Base-by-base conservation (phyloP, 495 filamentous ascomycete genomes). In the Darksidea phi region DNA sequence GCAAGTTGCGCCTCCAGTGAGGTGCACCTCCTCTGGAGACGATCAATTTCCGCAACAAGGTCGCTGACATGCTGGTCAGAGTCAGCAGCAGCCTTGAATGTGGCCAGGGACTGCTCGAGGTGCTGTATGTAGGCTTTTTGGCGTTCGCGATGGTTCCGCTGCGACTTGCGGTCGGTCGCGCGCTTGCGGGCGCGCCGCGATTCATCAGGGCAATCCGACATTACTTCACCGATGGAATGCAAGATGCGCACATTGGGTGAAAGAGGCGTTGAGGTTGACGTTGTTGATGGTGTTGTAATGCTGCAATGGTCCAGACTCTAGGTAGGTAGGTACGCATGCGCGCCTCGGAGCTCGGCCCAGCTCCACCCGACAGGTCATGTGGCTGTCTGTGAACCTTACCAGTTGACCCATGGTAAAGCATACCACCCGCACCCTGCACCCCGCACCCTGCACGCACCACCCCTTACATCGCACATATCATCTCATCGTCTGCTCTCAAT, bases 141-240 rank as follows among this genome's bases (percentile, higher is more conserved):
- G 13, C 43, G 43, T 47, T 47, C 43, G 20, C 43, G 43, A 47
- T 47, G 43, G 20, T 47, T 47, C 13, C 43, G 43, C 43, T 47
- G 43, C 13, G 13, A n/a, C 43, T 47, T 47, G 12, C 43, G 43
- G 20, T 47, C 43, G 13, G 43, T 47, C 8, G 43, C 43, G 13
- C 43, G 43, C 43, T 47, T 47, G 12, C 43, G 12, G 13, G 12
- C 43, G 20, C 43, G 43, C 43, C 43, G 43, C 43, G 43, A 47
- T n/a, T 47, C 43, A n/a, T 6, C 20, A 47, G 6, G 12, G 18
- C 13, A 47, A 23, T n/a, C 20, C 43, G 20, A n/a, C 12, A n/a
- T 23, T 47, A 17, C 43, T 8, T n/a, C 12, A 23, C 43, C 8
- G 20, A 23, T 47, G 7, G 8, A 47, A 47, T 47, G 43, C 43